Conservation (phyloP, 2,329 filamentous ascomycete genomes). For the Paecilomyces formosus region DNA sequence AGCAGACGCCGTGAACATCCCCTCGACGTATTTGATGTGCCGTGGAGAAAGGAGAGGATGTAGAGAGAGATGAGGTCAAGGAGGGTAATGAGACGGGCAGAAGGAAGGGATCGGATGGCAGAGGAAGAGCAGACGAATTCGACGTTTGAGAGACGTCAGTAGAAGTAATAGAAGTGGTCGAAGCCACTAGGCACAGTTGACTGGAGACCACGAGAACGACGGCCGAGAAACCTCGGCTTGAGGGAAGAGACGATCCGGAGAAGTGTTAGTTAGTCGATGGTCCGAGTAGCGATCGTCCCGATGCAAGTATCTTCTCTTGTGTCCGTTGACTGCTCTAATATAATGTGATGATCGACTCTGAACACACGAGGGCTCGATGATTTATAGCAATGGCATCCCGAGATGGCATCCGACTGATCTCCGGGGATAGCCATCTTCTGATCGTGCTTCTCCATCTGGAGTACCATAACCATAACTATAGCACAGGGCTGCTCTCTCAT, state of each 20-base stretch:
- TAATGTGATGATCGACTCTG: too few relatives aligned
- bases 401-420: too few relatives aligned
- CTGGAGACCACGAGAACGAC: not conserved
- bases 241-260: not conserved
- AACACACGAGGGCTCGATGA: too few relatives aligned
- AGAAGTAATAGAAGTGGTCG: not conserved
- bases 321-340: too few relatives aligned
- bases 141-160: constrained; percentile 10
- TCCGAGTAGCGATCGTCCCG: too few relatives aligned
- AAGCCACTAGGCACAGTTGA: not conserved
- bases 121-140: constrained; percentile 2
- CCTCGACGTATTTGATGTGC: constrained; percentile 15
- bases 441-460: too few relatives aligned
- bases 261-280: too few relatives aligned
- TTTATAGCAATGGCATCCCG: too few relatives aligned
- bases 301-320: too few relatives aligned
- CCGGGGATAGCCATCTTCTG: too few relatives aligned
- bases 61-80: not conserved
- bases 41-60: not conserved
- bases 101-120: constrained; percentile 3
- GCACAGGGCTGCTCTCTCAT: too few relatives aligned
- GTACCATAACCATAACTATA: too few relatives aligned
- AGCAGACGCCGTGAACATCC: constrained; percentile 38
- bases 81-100: not conserved
- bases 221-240: not conserved